phyloP scores from a whole-genome alignment of 192 early-diverging fungal species.

The Chytriomyces confervae region DNA sequence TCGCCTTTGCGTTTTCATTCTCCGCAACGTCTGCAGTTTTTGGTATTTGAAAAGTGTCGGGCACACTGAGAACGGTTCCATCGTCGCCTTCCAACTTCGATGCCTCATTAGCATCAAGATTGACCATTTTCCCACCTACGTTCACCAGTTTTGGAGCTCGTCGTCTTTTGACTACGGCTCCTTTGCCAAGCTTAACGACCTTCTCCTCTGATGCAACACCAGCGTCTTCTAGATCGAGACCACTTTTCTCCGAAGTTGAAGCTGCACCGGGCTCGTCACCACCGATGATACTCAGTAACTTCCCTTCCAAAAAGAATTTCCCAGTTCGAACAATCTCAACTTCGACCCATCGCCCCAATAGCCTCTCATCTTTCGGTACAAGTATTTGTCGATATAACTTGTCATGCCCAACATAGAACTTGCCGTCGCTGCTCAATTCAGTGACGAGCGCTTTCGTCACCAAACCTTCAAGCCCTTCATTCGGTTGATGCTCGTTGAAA shows the following conservation, averaged over 20 bases:
- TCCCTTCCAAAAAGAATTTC: constrained; percentile 50
- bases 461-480: constrained; percentile 38
- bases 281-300: constrained; percentile 31
- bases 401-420: constrained; percentile 58
- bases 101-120: neutral
- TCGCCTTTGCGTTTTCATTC: neutral
- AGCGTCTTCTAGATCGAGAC: neutral
- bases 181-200: constrained; percentile 19
- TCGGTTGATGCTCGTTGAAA: constrained; percentile 54
- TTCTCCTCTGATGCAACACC: neutral
- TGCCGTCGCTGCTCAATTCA: constrained; percentile 53
- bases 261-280: neutral
- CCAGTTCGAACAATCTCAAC: constrained; percentile 49
- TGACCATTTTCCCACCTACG: constrained; percentile 50
- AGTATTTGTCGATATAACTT: constrained; percentile 60
- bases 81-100: constrained; percentile 29
- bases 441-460: constrained; percentile 51
- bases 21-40: neutral
- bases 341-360: constrained; percentile 45
- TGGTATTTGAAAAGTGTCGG: constrained; percentile 16
- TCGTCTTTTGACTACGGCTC: constrained; percentile 28
- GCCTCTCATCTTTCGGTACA: constrained; percentile 43
- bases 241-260: neutral
- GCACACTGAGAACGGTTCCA: constrained; percentile 32
- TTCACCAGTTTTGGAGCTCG: constrained; percentile 46